phyloP scores from a whole-genome alignment of 306 rosid genomes.

The Phaseolus lunatus region DNA sequence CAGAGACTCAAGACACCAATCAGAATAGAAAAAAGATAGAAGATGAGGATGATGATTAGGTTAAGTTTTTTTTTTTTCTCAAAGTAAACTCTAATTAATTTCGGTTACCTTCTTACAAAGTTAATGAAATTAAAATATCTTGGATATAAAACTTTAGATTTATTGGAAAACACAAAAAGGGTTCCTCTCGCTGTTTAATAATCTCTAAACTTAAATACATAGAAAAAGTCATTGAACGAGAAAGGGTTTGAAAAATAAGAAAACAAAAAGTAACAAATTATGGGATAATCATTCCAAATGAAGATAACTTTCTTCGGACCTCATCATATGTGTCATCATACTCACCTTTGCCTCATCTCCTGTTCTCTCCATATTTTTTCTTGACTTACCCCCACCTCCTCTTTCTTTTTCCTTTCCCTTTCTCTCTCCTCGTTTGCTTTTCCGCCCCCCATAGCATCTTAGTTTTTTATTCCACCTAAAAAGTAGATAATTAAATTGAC shows the following conservation, averaged over 20 bases:
- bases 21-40: no score
- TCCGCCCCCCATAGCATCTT: conserved; percentile 69
- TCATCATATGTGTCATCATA: conserved; percentile 96
- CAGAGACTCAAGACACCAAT: no score
- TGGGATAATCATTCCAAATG: conserved; percentile 88
- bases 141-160: neutral
- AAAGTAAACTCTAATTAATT: neutral
- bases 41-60: no score
- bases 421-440: conserved; percentile 63
- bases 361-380: conserved; percentile 34
- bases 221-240: conserved; percentile 45
- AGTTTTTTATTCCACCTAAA: conserved; percentile 73
- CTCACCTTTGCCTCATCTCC: conserved; percentile 59
- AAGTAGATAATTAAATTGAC: conserved; percentile 71
- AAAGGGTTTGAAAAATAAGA: conserved; percentile 38
- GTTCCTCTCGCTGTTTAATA: conserved; percentile 14
- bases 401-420: conserved; percentile 22
- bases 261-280: conserved; percentile 75
- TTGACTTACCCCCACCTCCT: conserved; percentile 23
- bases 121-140: neutral
- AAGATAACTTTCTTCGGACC: conserved; percentile 66
- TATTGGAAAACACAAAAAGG: conserved; percentile 18
- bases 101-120: neutral
- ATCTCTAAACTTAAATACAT: neutral
- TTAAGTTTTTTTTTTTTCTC: neutral